These are phyloP conservation scores for Cicer arietinum DNA, from an alignment of 306 rosid species.

Conservation along the genomic window DNA sequence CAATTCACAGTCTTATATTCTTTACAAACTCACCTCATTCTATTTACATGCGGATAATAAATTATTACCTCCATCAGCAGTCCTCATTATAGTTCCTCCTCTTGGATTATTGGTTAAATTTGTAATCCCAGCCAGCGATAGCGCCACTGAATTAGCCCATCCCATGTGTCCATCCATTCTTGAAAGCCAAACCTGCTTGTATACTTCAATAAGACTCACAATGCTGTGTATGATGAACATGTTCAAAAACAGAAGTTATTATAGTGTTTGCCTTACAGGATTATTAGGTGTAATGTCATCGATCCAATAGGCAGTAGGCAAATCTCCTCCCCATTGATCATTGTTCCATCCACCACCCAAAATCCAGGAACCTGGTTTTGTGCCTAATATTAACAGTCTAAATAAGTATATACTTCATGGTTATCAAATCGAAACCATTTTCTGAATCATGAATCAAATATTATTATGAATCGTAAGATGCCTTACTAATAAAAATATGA, in stretches of 20 bases:
- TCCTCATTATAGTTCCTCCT: conserved; percentile 77
- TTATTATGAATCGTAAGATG: too few relatives aligned
- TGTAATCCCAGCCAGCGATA: conserved; percentile 68
- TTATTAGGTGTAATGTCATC: conserved; percentile 68
- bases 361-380: conserved; percentile 79
- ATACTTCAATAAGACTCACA: conserved; percentile 39
- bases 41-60: conserved; percentile 7
- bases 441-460: too few relatives aligned
- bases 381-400: conserved; percentile 49
- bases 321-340: conserved; percentile 88
- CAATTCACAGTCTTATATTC: neutral
- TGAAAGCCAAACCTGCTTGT: conserved; percentile 73
- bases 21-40: neutral
- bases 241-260: conserved; percentile 39
- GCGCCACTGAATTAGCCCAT: conserved; percentile 76
- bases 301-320: conserved; percentile 81
- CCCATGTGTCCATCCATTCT: conserved; percentile 91
- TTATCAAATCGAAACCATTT: too few relatives aligned
- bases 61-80: conserved; percentile 62
- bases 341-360: conserved; percentile 98
- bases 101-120: conserved; percentile 64
- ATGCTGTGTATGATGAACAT: conserved; percentile 20
- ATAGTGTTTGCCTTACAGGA: conserved; percentile 66
- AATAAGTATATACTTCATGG: too few relatives aligned
- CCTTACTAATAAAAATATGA: too few relatives aligned